phyloP scores from a whole-genome alignment of 257 asterid genomes.

The Solanum peruvianum region DNA sequence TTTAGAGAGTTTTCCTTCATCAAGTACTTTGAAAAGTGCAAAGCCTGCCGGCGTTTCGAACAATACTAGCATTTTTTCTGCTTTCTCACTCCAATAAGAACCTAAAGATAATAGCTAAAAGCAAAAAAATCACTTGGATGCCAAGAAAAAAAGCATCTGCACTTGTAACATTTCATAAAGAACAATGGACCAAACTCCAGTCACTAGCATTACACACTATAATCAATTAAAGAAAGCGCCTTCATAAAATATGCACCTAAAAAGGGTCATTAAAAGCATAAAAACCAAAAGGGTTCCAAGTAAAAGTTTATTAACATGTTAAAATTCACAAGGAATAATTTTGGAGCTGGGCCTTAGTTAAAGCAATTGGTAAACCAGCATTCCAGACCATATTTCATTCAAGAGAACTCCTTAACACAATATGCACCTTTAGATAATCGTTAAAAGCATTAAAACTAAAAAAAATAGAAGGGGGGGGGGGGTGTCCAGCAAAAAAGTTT shows the following conservation, averaged over 20 bases:
- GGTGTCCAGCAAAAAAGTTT: background rate
- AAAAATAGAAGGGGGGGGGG: rapidly evolving
- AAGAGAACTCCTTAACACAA: background rate
- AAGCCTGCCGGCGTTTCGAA: constrained; percentile 50
- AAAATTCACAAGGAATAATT: background rate
- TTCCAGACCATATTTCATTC: background rate
- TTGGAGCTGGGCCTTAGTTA: background rate
- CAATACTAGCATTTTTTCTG: constrained; percentile 20
- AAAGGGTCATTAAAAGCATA: background rate
- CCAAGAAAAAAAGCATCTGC: background rate
- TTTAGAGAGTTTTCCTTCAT: constrained; percentile 45
- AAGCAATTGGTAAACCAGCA: background rate
- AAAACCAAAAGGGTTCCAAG: background rate
- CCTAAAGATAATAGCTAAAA: background rate
- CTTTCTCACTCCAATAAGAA: background rate
- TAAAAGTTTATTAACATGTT: background rate
- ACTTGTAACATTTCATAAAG: background rate
- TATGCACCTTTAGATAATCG: background rate
- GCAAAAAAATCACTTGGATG: background rate
- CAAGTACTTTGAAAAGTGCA: constrained; percentile 46
- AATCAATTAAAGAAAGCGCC: background rate
- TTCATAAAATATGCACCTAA: background rate
- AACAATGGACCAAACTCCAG: background rate
- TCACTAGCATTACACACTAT: background rate
- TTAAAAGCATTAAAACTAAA: background rate